Evolutionary conservation across 1,139 yeast species (phyloP), one percentile per base, ranked within the genome.

Genomic region (Candida glucosophila): DNA sequence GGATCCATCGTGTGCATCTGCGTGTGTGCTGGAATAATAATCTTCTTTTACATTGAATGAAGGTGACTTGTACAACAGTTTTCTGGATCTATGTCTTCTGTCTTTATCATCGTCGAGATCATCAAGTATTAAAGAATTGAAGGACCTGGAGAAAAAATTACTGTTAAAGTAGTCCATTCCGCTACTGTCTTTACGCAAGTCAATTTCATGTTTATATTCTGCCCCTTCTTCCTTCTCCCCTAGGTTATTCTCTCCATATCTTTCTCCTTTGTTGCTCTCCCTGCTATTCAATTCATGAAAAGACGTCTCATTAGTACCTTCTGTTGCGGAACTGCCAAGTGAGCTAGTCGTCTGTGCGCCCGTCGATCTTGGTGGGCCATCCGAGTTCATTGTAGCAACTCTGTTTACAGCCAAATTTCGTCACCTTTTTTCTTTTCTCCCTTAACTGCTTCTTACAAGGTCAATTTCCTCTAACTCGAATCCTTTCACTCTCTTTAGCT

Each of bases 111-210:
- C 52, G n/a, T 44, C 46, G 24, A 39, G 35, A 33, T 64, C 71
- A 18, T 63, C 68, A 23, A 64, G 43, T 5, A 63, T 61, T 39
- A 64, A 55, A 28, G 63, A 55, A 40, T 62, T 64, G 49, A 64
- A 64, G 10, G 68, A 61, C 15, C 66, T 42, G 21, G 68, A 61
- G 32, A 64, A 62, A 20, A 59, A 58, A 33, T 55, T 49, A 38
- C 60, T 58, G 24, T 67, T 54, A 30, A 56, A 59, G 38, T 58
- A 49, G 26, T 62, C 67, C 24, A 61, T 34, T 28, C 39, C 47
- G 18, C 29, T 34, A n/a, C n/a, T n/a, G n/a, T n/a, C n/a, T n/a
- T n/a, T n/a, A n/a, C n/a, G n/a, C 12, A 7, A 8, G 12, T 7
- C 13, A 15, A 5, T n/a, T 16, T 22, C 15, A 16, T 7, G 11